Evolutionary conservation across 148 eudicot genomes (phyloP).

Genomic region (Camellia japonica): DNA sequence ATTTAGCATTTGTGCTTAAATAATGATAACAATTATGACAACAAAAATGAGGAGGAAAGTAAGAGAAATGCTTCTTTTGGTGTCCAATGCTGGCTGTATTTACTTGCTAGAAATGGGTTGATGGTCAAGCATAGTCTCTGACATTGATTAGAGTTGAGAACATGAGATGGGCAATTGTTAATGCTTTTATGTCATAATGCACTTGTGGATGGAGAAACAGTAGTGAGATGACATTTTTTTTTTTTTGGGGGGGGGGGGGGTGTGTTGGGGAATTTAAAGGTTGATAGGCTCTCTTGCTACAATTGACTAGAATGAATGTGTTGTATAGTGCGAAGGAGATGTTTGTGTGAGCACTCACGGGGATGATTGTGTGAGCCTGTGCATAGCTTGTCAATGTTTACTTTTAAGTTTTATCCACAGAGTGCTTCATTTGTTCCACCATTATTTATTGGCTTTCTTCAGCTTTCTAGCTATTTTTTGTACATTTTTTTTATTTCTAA

Average conservation of each 20-base stretch:
- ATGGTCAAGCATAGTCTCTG: not conserved
- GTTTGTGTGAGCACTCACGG: too few species aligned
- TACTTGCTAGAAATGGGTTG: not conserved
- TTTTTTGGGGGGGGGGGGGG: too few species aligned
- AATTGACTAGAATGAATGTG: not conserved
- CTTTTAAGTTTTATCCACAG: too few species aligned
- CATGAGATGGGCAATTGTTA: not conserved
- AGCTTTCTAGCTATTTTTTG: too few species aligned
- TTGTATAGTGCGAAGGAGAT: too few species aligned
- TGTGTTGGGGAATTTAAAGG: too few species aligned
- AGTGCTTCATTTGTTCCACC: too few species aligned
- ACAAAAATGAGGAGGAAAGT: not conserved
- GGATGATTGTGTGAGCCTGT: too few species aligned
- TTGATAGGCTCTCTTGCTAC: not conserved
- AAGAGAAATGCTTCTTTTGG: not conserved
- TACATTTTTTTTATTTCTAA: too few species aligned
- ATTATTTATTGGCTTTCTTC: too few species aligned
- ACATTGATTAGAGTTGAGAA: not conserved
- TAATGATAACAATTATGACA: constrained; percentile 1
- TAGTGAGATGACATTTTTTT: too few species aligned
- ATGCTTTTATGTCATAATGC: not conserved
- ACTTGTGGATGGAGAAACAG: not conserved
- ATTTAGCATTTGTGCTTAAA: not conserved
- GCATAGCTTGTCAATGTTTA: too few species aligned
- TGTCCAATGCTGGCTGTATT: not conserved